Evolutionary conservation across 1,284 basidiomycete species (phyloP), one percentile per base, ranked within the genome.

Genomic region (Porogramme epimiltina): DNA sequence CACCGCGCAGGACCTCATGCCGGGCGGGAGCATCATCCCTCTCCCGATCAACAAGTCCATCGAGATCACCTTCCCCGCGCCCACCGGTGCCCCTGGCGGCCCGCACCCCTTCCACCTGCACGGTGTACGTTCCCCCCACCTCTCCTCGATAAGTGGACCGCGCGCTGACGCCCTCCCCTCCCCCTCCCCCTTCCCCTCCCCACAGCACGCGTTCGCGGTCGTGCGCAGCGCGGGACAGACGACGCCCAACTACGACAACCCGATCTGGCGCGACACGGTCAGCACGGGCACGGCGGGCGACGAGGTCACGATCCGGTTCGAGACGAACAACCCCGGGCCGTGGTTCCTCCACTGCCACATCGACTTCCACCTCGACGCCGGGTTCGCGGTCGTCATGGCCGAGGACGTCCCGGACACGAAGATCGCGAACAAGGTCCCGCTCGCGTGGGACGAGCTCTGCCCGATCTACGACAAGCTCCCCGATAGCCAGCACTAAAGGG

Each of bases 101-200:
- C 54, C 54, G 19, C 73, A 74, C 45, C 73, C 73, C 2, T 63
- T 74, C 52, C 73, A 74, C 62, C 50, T 74, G 39, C 73, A 74
- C 56, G 73, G 73, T 1, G 70, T 71, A 61, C 37, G 64, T 44
- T n/a, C 9, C n/a, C 23, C 13, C n/a, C 13, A 40, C 37, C 31
- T 24, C 20, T 42, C 34, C 16, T 47, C 5, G 1, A n/a, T n/a
- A n/a, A n/a, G n/a, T n/a, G n/a, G n/a, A n/a, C n/a, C n/a, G 16
- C 10, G 13, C 37, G 40, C 34, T 22, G n/a, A 3, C 11, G 0
- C 4, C 18, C 26, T 46, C 61, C 2, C 25, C n/a, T 47, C 16
- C 25, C 43, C 11, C 2, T 24, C 16, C 40, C 9, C 33, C 38
- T 23, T 20, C 42, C 39, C 25, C 15, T 5, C 4, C 19, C 20